These are phyloP conservation scores for Rhodotorula toruloides DNA, from an alignment of 768 basidiomycete genomes.

Conservation along the genomic window DNA sequence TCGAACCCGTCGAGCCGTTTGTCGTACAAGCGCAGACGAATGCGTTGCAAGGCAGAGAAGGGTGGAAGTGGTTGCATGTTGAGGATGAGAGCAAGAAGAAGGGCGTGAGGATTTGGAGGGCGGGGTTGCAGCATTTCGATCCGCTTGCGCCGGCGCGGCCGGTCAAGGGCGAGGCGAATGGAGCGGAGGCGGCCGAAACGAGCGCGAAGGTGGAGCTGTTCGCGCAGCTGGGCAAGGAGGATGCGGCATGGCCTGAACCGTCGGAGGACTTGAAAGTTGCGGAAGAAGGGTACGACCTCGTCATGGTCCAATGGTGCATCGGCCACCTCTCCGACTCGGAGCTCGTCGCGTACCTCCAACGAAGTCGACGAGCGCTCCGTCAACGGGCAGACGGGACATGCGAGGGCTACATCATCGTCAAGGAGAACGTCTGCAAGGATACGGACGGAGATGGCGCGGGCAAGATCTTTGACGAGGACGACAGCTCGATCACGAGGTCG, in stretches of 20 bases:
- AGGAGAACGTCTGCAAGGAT: slow-evolving; percentile 71
- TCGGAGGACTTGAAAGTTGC: slow-evolving; percentile 28
- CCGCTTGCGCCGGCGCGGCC: slow-evolving; percentile 52
- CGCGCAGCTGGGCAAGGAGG: slow-evolving; percentile 64
- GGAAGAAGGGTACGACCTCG: slow-evolving; percentile 70
- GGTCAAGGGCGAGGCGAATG: slow-evolving; percentile 3
- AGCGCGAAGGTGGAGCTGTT: slow-evolving; percentile 49
- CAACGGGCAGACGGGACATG: slow-evolving; percentile 15
- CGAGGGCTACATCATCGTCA: slow-evolving; percentile 64
- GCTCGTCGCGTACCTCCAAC: slow-evolving; percentile 68
- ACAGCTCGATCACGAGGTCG: slow-evolving; percentile 90
- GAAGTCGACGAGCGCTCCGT: slow-evolving; percentile 61
- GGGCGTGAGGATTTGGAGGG: slow-evolving; percentile 73
- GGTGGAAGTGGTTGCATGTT: slow-evolving; percentile 35
- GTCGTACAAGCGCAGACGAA: slow-evolving; percentile 59
- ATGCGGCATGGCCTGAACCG: slow-evolving; percentile 46
- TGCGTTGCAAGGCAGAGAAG: slow-evolving; percentile 41
- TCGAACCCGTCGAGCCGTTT: slow-evolving; percentile 80
- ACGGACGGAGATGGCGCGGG: slow-evolving; percentile 53
- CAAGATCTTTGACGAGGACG: slow-evolving; percentile 70
- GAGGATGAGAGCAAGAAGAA: slow-evolving; percentile 48
- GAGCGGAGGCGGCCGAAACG: too few species aligned
- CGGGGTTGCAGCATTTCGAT: slow-evolving; percentile 74
- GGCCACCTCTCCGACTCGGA: slow-evolving; percentile 71
- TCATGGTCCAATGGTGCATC: slow-evolving; percentile 98